Conservation (phyloP, 306 rosid species). For the Medicago truncatula region DNA sequence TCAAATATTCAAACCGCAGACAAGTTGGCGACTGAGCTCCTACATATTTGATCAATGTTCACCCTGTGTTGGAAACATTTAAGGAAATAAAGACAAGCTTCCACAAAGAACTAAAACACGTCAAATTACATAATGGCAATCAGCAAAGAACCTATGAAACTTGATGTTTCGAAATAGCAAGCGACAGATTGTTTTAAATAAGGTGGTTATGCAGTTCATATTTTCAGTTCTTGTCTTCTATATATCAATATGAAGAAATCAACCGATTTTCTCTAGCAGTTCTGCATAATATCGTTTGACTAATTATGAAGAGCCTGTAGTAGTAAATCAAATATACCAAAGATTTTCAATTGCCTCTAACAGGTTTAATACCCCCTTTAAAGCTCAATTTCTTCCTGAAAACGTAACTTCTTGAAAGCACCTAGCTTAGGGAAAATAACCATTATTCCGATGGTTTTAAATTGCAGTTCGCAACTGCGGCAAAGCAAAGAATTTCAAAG, state of each 20-base stretch:
- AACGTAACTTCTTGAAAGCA: background rate
- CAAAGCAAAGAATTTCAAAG: background rate
- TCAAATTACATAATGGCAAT: slow-evolving; percentile 35
- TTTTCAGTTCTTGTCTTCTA: no score
- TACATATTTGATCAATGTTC: background rate
- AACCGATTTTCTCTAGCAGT: no score
- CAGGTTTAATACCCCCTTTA: no score
- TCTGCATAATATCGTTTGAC: no score
- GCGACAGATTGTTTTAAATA: no score
- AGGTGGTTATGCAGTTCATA: no score
- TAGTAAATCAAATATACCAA: no score
- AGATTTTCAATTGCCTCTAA: no score
- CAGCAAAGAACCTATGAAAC: background rate
- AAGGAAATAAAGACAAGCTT: slow-evolving; percentile 32
- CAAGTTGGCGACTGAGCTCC: slow-evolving; percentile 4
- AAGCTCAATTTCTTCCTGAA: no score
- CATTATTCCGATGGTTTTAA: background rate
- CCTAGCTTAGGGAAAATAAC: slow-evolving; percentile 10
- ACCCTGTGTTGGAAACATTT: background rate
- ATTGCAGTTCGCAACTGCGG: background rate
- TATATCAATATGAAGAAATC: no score
- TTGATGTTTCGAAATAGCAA: background rate
- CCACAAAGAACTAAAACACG: slow-evolving; percentile 16
- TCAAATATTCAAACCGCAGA: slow-evolving; percentile 15
- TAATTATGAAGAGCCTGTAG: no score